Base-by-base conservation (phyloP, 2,329 filamentous ascomycete genomes). In the Colletotrichum lini region DNA sequence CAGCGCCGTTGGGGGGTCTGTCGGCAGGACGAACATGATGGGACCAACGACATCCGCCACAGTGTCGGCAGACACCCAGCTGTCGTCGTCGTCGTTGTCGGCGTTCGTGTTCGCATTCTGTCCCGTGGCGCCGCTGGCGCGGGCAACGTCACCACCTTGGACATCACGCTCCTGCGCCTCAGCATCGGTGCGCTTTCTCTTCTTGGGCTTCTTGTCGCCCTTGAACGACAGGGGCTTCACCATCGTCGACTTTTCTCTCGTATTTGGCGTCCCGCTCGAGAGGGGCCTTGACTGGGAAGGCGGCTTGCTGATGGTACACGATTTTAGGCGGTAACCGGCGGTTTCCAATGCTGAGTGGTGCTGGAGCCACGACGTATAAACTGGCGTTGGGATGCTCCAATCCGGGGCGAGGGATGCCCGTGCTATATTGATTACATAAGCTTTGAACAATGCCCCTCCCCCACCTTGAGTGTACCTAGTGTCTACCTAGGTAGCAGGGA, bases 181-280 rank as follows among this genome's bases (percentile, higher is more conserved):
- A 53, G 84, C 84, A 63, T 86, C 85, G 58, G 88, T 83, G 76
- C 93, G 91, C 88, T 98, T 98, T 81, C 94, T 90, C 87, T 98
- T 98, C 83, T 96, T 98, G 71, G 90, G 84, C 84, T 96, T 96
- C 83, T 97, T 98, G 84, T 99, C 96, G 86, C 96, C 96, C 84
- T 99, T 99, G 88, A 99, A 99, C 59, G 91, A 87, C 70, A 99
- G 89, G 58, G 96, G 92, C 81, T 97, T 98, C 76, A 97, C 92
- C 93, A 96, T 96, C 73, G 74, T 76, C 23, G 30, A 38, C 35
- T 56, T 62, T 44, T 66, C 23, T 10, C 54, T 40, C 47, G 50
- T 64, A 6, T 26, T 45, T 45, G 21, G 26, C 40, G 53, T 49
- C 18, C 9, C 35, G 21, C 16, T 53, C 9, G 26, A 62, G 21